Evolutionary conservation across 352 stramenopile genomes (phyloP).

Genomic region (Phytophthora hibernalis): DNA sequence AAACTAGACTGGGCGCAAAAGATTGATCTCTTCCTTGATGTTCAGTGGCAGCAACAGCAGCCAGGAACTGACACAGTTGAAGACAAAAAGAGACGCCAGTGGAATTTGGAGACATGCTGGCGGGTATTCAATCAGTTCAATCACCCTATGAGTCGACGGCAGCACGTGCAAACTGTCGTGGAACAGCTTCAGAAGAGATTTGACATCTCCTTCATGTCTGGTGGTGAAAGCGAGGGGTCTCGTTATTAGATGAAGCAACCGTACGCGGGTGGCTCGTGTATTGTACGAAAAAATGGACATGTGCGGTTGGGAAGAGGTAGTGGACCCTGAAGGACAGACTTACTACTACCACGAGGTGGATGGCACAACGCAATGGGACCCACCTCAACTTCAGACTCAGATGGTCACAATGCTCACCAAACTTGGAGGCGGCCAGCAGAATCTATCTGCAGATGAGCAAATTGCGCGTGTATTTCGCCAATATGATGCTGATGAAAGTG

Average conservation of each 20-base stretch:
- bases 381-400: constrained; percentile 55
- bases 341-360: constrained; percentile 76
- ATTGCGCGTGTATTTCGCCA: constrained; percentile 73
- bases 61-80: background rate
- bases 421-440: constrained; percentile 34
- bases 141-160: constrained; percentile 39
- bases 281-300: constrained; percentile 56
- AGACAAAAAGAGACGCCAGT: constrained; percentile 20
- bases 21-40: constrained; percentile 58
- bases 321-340: constrained; percentile 45
- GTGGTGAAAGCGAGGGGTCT: background rate
- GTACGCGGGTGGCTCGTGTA: constrained; percentile 49
- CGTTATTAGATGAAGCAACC: constrained; percentile 33
- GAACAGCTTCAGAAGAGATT: constrained; percentile 39
- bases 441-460: constrained; percentile 50
- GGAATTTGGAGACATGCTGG: constrained; percentile 33
- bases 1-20: constrained; percentile 65
- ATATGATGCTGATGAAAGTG: constrained; percentile 76
- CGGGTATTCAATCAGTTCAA: constrained; percentile 43
- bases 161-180: constrained; percentile 43
- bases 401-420: constrained; percentile 63
- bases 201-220: background rate
- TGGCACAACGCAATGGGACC: constrained; percentile 72
- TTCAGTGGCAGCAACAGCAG: constrained; percentile 45
- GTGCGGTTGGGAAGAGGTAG: constrained; percentile 64